Conservation (phyloP, 2,329 filamentous ascomycete species). For the Sphaerulina populicola region DNA sequence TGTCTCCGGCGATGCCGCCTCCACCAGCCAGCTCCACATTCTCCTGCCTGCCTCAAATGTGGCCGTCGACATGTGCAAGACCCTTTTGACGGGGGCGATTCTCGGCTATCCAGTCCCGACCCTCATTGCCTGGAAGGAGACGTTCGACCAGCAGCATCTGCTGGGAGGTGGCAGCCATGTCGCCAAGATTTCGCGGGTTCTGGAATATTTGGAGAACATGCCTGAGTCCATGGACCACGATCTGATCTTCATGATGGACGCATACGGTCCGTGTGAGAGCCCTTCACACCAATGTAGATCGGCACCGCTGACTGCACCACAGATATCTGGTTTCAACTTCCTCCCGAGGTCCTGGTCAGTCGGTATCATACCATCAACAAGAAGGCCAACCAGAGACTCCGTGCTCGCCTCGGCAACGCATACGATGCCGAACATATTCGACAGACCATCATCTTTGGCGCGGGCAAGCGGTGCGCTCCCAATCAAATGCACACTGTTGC, state of each 20-base stretch:
- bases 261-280: conserved; percentile 16
- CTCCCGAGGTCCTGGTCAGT: conserved; percentile 20
- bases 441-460: conserved; percentile 50
- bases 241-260: conserved; percentile 24
- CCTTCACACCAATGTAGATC: background rate
- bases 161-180: conserved; percentile 22
- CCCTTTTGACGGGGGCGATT: conserved; percentile 15
- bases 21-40: conserved; percentile 18
- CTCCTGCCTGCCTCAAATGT: conserved; percentile 17
- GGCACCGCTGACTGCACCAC: background rate
- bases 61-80: conserved; percentile 20
- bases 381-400: conserved; percentile 40
- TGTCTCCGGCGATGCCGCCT: background rate
- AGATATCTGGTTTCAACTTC: conserved; percentile 26
- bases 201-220: conserved; percentile 15
- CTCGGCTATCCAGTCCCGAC: conserved; percentile 19
- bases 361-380: conserved; percentile 22
- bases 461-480: conserved; percentile 47
- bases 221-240: conserved; percentile 18
- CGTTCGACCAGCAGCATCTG: conserved; percentile 10
- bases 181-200: conserved; percentile 19
- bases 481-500: conserved; percentile 38
- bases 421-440: conserved; percentile 28
- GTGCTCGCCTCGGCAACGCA: conserved; percentile 33
- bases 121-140: conserved; percentile 20